Base-by-base conservation (phyloP, 2,329 filamentous ascomycete genomes). In the Penicillium sp. region DNA sequence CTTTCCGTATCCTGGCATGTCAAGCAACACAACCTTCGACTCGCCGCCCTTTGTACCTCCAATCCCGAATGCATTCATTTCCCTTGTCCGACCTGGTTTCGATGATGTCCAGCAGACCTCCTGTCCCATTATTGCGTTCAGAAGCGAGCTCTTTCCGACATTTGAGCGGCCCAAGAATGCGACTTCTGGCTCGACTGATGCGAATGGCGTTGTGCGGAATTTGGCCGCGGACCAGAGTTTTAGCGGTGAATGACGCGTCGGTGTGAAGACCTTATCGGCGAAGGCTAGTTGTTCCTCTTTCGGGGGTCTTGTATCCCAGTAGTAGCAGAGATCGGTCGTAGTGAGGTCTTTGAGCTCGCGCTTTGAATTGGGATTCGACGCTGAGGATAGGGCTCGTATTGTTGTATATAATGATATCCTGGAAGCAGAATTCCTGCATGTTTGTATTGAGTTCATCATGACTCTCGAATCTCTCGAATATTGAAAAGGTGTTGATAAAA, bases 1-100 rank as follows among this genome's bases (percentile, higher is more conserved):
- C 54, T 83, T 80, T 4, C 87, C 87, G 66, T 90, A 90, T 0
- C 87, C 87, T 1, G 87, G 88, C 82, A 88, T 88, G 69, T 90
- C 87, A 19, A 90, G 76, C 33, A 90, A 77, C 0, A 86, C 80
- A 28, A 88, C 66, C 60, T 76, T 79, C 17, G 71, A 68, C 56
- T 76, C 69, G 50, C 75, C 73, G 9, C 69, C 71, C 51, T 72
- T 78, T 44, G 69, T 73, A n/a, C 76, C 75, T n/a, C 84, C 78
- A 19, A 88, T 77, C 2, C 81, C 82, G 68, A 86, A 89, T 0
- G 84, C 83, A 60, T 88, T 88, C 84, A 89, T 87, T 17, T 82
- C 81, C 57, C 78, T 78, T 6, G 87, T 89, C 43, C 82, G 77
- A 0, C 87, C 87, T 0, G 84, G 84, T 17, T 82, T 83, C 3